Conservation (phyloP, 2,329 filamentous ascomycete species). For the Rutstroemia sydowiana region DNA sequence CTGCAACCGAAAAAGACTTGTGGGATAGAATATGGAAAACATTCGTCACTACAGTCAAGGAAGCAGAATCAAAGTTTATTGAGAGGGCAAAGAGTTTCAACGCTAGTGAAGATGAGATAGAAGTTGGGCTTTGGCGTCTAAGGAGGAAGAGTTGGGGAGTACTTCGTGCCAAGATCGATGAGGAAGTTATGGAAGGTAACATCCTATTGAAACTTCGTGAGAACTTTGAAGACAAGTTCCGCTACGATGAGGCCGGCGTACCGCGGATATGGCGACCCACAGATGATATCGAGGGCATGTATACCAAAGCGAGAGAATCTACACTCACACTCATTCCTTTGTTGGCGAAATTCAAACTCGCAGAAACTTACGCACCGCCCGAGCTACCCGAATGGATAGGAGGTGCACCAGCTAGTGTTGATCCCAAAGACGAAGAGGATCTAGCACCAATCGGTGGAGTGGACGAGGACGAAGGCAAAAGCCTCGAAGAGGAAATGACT, state of each 20-base stretch:
- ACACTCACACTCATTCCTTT: slow-evolving; percentile 87
- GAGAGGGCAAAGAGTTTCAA: slow-evolving; percentile 91
- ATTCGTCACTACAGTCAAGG: slow-evolving; percentile 74
- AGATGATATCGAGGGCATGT: slow-evolving; percentile 94
- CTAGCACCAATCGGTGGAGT: slow-evolving; percentile 83
- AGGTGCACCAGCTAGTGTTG: slow-evolving; percentile 63
- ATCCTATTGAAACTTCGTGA: slow-evolving; percentile 90
- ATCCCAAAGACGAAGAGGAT: slow-evolving; percentile 83
- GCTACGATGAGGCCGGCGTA: slow-evolving; percentile 91
- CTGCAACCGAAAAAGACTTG: slow-evolving; percentile 70
- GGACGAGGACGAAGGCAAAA: slow-evolving; percentile 91
- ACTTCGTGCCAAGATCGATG: slow-evolving; percentile 82
- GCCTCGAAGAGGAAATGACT: slow-evolving; percentile 91
- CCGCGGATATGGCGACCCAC: slow-evolving; percentile 94
- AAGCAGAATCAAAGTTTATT: slow-evolving; percentile 79
- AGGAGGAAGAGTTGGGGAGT: slow-evolving; percentile 93
- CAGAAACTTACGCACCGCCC: slow-evolving; percentile 66
- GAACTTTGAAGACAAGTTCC: slow-evolving; percentile 99
- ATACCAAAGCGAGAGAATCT: slow-evolving; percentile 85
- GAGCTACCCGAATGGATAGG: slow-evolving; percentile 84
- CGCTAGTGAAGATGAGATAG: slow-evolving; percentile 82
- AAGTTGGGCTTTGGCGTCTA: slow-evolving; percentile 85
- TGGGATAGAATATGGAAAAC: slow-evolving; percentile 94
- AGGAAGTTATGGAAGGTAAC: slow-evolving; percentile 97
- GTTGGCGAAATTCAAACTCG: slow-evolving; percentile 74